phyloP scores from a whole-genome alignment of 2,329 filamentous ascomycete species.

The Pseudopithomyces chartarum region DNA sequence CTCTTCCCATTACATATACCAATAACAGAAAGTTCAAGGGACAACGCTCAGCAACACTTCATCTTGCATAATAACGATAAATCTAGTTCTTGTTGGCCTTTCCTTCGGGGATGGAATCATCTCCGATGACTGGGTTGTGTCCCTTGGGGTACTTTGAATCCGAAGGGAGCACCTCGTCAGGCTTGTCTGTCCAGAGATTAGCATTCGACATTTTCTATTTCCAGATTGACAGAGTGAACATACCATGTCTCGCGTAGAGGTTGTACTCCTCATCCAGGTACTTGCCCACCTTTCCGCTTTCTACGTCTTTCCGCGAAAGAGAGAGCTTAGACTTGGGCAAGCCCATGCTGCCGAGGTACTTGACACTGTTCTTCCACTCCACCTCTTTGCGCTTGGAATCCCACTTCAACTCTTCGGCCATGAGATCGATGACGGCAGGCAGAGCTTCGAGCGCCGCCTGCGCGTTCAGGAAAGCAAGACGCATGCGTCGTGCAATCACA shows the following conservation, averaged over 20 bases:
- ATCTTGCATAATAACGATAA: too few species aligned
- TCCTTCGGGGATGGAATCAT: conserved; percentile 42
- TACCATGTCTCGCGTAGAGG: conserved; percentile 56
- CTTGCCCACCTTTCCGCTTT: conserved; percentile 54
- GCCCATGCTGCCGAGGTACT: conserved; percentile 66
- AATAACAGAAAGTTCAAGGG: too few species aligned
- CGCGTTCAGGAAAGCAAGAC: conserved; percentile 88
- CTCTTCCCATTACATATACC: too few species aligned
- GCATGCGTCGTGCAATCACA: conserved; percentile 81
- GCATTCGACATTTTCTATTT: neutral
- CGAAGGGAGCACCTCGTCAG: conserved; percentile 57
- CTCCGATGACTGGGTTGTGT: conserved; percentile 52
- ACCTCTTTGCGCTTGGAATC: conserved; percentile 70
- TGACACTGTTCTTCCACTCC: conserved; percentile 77
- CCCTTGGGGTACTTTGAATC: conserved; percentile 53
- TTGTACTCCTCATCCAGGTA: conserved; percentile 55
- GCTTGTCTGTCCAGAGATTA: conserved; percentile 50
- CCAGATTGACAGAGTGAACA: conserved; percentile 25
- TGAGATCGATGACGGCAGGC: conserved; percentile 84
- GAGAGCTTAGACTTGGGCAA: conserved; percentile 61
- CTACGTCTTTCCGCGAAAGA: conserved; percentile 63
- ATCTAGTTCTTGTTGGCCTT: neutral
- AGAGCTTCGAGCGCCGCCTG: conserved; percentile 87
- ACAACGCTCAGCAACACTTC: too few species aligned
- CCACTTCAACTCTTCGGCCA: conserved; percentile 85